phyloP scores from a whole-genome alignment of 2,329 filamentous ascomycete species.

The Xylaria sp. region DNA sequence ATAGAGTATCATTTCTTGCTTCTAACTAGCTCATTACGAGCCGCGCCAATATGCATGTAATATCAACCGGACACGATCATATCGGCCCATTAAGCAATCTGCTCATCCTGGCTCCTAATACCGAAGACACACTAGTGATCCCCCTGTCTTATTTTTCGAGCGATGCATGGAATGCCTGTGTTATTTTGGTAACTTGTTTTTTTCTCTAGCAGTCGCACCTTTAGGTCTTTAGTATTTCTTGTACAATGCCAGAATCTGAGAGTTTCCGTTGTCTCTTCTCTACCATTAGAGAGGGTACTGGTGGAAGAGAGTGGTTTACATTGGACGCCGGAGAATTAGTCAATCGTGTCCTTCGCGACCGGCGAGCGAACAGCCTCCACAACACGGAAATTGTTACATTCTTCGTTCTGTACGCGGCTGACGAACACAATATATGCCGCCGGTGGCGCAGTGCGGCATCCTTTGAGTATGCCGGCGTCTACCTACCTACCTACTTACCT shows the following conservation, averaged over 20 bases:
- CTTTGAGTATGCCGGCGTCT: not conserved
- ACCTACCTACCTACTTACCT: not conserved
- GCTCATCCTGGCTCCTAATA: not conserved
- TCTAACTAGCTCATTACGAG: not conserved
- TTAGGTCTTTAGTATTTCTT: not conserved
- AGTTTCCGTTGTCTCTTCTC: not conserved
- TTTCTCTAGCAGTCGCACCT: not conserved
- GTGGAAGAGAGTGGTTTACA: not conserved
- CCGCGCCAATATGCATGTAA: no score
- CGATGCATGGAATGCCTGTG: not conserved
- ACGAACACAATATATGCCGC: not conserved
- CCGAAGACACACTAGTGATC: not conserved
- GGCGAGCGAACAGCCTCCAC: not conserved
- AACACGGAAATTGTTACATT: not conserved
- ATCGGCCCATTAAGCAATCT: not conserved
- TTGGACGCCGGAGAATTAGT: not conserved
- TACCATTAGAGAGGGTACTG: not conserved
- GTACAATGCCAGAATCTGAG: not conserved
- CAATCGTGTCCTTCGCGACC: not conserved
- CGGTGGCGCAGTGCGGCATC: not conserved
- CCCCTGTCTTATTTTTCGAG: not conserved
- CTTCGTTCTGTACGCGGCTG: conserved; percentile 1
- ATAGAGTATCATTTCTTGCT: not conserved
- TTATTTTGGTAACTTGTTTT: not conserved
- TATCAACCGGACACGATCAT: no score